Percentiles rank a stretch among this genome's conserved stretches.
Evolutionary conservation across 495 filamentous ascomycete genomes (phyloP).

Genomic region (Annulohypoxylon moriforme): DNA sequence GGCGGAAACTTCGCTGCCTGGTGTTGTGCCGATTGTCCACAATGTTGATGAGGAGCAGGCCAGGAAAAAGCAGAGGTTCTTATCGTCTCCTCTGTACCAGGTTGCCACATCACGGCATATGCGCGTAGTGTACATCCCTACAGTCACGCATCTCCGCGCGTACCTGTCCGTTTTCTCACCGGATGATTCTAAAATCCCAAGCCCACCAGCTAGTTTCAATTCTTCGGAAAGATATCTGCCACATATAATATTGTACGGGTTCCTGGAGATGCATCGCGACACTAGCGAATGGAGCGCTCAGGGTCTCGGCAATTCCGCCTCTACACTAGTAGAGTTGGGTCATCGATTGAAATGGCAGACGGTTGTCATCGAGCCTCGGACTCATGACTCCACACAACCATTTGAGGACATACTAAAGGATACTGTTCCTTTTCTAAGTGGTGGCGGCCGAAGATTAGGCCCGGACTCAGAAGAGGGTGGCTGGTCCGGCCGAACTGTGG

Average conservation of each 20-base stretch:
- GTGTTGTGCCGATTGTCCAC: neutral
- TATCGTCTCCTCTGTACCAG: conserved; percentile 74
- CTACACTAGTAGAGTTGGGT: conserved; percentile 74
- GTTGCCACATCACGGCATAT: conserved; percentile 75
- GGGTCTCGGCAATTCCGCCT: conserved; percentile 76
- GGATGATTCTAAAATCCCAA: conserved; percentile 36
- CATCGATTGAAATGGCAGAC: conserved; percentile 50
- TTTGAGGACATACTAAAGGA: conserved; percentile 62
- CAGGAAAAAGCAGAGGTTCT: conserved; percentile 49
- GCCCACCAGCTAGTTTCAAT: conserved; percentile 37
- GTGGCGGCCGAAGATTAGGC: conserved; percentile 59
- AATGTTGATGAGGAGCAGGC: conserved; percentile 10
- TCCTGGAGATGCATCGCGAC: conserved; percentile 73
- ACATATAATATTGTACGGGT: conserved; percentile 72
- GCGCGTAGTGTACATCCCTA: conserved; percentile 75
- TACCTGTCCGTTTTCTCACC: conserved; percentile 69
- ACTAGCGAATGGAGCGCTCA: conserved; percentile 88
- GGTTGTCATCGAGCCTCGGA: conserved; percentile 50
- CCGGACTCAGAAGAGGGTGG: conserved; percentile 63
- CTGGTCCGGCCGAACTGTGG: conserved; percentile 76
- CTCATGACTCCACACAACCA: conserved; percentile 1
- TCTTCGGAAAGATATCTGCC: conserved; percentile 25
- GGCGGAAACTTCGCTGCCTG: neutral
- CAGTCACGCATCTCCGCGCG: conserved; percentile 79
- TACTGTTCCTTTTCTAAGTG: conserved; percentile 71